A percentile compares a stretch with the other conserved stretches of the same genome.
phyloP scores from a whole-genome alignment of 202 grass and related monocot species.

The Brachypodium distachyon region DNA sequence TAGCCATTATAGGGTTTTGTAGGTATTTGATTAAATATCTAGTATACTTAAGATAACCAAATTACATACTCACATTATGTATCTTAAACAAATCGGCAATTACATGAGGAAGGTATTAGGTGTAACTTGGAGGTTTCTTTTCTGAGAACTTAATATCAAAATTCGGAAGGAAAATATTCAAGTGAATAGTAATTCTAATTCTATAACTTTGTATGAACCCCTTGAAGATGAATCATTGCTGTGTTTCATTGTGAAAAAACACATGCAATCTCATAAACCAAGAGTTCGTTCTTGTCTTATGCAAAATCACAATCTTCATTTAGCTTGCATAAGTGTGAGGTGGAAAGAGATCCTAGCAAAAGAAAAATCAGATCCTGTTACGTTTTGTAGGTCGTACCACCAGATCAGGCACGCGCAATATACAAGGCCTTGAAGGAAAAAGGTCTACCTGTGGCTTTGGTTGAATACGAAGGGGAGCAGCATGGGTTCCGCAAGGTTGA shows the following conservation, averaged over 20 bases:
- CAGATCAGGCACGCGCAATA: slow-evolving; percentile 72
- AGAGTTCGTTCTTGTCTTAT: background rate
- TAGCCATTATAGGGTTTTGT: background rate
- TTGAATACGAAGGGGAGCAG: slow-evolving; percentile 93
- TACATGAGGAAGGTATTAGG: background rate
- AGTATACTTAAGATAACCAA: background rate
- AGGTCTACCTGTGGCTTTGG: slow-evolving; percentile 75
- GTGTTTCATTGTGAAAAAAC: background rate
- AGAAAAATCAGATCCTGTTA: background rate
- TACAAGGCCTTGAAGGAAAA: slow-evolving; percentile 70
- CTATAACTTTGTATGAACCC: background rate
- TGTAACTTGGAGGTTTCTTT: background rate
- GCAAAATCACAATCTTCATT: background rate
- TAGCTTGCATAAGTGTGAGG: background rate
- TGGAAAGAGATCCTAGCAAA: background rate
- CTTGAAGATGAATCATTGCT: background rate
- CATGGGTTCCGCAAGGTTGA: slow-evolving; percentile 80
- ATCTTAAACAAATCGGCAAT: background rate
- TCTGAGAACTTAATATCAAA: background rate
- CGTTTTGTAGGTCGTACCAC: slow-evolving; percentile 59
- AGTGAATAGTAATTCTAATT: background rate
- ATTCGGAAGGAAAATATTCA: background rate
- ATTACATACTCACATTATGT: background rate
- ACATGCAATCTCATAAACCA: background rate
- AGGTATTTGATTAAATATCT: background rate